Evolutionary conservation across 148 eudicot species (phyloP), one percentile per base, ranked within the genome.

Genomic region (Fagopyrum esculentum): DNA sequence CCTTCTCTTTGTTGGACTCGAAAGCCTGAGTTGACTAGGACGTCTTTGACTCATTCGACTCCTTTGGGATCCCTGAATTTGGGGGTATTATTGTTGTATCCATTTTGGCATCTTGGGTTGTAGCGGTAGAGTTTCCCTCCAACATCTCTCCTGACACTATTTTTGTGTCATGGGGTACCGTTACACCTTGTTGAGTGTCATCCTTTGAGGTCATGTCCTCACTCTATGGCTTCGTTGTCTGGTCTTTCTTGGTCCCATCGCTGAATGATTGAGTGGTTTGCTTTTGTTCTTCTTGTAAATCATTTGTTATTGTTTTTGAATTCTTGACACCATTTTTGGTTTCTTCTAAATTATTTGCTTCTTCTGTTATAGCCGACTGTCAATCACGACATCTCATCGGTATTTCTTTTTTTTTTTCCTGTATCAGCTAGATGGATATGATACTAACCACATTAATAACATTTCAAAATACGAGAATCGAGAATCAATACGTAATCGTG

Each of bases 11-110:
- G 50, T 77, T 74, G 4, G 98, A 93, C 63, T 93, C 81, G 61
- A 82, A 86, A 50, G 86, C 90, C 78, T 93, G 98, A 74, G 98
- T 90, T 15, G 84, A 55, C 98, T 96, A 93, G 1, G 90, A 69
- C 50, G 80, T 82, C 79, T 83, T 88, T 5, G 98, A 89, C 72
- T 84, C 92, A 9, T 81, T 85, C 0, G 97, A 89, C 79, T 93
- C 97, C 78, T 89, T 85, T 22, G 95, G 95, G 59, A 92, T 88
- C 69, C 87, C 91, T 4, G 94, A 77, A 76, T 76, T 85, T 7
- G 81, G 83, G 48, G 75, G 75, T 17, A 22, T 22, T 22, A 85
- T 29, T 73, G 54, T 79, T 45, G 75, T 54, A 40, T 74, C 78
- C 47, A 73, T 72, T 75, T 73, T 77, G 59, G 66, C 50, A 61